A percentile compares a stretch with the other conserved stretches of the same genome.
These are phyloP conservation scores for Rhizoclosmatium globosum DNA, from an alignment of 192 early-diverging fungal genomes.

Conservation along the genomic window DNA sequence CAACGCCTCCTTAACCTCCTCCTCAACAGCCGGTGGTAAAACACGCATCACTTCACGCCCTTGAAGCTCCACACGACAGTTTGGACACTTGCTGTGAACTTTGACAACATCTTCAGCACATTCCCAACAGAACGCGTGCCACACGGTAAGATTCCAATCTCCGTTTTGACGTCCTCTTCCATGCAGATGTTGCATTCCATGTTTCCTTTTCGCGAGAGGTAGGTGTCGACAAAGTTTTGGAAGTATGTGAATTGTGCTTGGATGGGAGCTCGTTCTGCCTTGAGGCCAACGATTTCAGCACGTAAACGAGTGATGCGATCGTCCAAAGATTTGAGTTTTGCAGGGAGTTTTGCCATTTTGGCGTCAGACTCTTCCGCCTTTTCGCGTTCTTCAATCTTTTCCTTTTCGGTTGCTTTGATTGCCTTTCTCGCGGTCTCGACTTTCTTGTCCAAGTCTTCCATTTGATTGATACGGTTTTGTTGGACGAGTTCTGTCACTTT, in stretches of 20 bases:
- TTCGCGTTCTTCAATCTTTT: neutral
- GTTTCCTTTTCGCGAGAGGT: neutral
- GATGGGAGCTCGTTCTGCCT: neutral
- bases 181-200: conserved; percentile 16
- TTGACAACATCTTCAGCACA: conserved; percentile 9
- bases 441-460: neutral
- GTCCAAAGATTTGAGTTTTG: neutral
- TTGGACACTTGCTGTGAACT: conserved; percentile 1
- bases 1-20: neutral
- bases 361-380: neutral
- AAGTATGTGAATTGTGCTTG: conserved; percentile 26
- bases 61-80: neutral
- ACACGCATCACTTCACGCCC: neutral
- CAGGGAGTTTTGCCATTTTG: neutral
- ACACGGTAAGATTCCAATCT: conserved; percentile 14
- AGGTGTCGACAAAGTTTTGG: conserved; percentile 22
- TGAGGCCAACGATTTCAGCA: neutral
- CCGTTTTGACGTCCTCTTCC: conserved; percentile 10
- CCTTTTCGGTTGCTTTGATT: neutral
- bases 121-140: conserved; percentile 23
- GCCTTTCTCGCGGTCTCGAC: neutral
- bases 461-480: neutral
- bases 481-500: conserved; percentile 24
- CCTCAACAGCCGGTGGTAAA: conserved; percentile 23
- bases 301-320: neutral